Conservation (phyloP, 2,329 filamentous ascomycete genomes). For the Aphanocladium album region DNA sequence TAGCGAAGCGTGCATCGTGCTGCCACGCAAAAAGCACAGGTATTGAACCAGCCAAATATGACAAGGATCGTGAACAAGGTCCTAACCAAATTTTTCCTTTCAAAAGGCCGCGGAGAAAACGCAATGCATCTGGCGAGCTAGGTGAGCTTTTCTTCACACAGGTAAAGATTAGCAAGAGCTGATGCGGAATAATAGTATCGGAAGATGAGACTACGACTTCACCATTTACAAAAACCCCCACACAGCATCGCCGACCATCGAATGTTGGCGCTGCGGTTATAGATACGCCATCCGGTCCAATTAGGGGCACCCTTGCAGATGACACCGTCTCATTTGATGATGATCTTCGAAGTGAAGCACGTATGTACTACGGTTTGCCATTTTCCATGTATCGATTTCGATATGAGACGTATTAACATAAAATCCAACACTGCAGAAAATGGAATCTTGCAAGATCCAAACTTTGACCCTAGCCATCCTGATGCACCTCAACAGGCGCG, state of each 20-base stretch:
- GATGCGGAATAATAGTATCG: neutral
- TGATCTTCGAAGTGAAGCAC: neutral
- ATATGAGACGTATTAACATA: too few relatives aligned
- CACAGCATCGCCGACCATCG: neutral
- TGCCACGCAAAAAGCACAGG: conserved; percentile 3
- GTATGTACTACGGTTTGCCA: too few relatives aligned
- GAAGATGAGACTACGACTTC: neutral
- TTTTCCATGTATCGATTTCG: too few relatives aligned
- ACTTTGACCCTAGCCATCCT: neutral
- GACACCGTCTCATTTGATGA: neutral
- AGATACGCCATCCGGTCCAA: neutral
- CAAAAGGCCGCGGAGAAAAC: neutral
- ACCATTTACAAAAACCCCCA: neutral
- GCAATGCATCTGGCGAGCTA: conserved; percentile 1
- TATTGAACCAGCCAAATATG: neutral
- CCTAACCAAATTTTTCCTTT: neutral
- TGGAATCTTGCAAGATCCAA: neutral
- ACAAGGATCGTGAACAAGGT: neutral
- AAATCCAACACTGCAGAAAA: too few relatives aligned
- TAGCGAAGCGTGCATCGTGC: neutral
- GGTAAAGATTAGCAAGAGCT: neutral
- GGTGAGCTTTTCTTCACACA: neutral
- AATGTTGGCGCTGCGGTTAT: neutral
- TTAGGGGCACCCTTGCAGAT: neutral
- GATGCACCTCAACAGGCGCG: neutral